Base-by-base conservation (phyloP, 495 filamentous ascomycete species). In the Penicilliopsis zonata region DNA sequence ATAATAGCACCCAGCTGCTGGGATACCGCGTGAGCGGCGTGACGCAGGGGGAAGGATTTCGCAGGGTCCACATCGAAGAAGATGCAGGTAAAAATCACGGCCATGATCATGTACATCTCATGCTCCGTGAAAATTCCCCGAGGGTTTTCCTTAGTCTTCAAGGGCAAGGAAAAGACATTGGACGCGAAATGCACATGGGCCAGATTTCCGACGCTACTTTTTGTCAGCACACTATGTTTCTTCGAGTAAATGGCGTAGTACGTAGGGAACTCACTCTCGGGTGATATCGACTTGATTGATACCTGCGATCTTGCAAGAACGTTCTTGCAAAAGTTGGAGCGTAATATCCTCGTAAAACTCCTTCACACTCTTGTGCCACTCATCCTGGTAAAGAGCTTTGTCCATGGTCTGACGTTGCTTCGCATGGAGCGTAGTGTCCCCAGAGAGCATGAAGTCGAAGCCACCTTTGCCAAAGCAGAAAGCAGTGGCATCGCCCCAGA, bases 111-210 rank as follows among this genome's bases (percentile, higher is more conserved):
- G 53, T 85, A 86, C 37, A 90, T 56, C 54, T 90, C 82, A 22
- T 87, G 72, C 42, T 82, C 79, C 5, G 74, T 81, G 57, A 85
- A 87, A 20, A 84, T 56, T 4, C 80, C 81, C 37, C 68, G 69
- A 8, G 74, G 65, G 44, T 77, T 73, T 17, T 76, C 69, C 37
- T 74, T 68, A 21, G 72, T 78, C 57, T 82, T 80, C 37, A 93
- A 57, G 0, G 84, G 78, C 2, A 93, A 63, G 14, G 72, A 72
- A 49, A 87, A 86, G 17, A 87, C 48, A 17, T 67, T 68, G 5
- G 84, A 67, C 2, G 72, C 80, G 31, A 90, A 87, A 44, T 80
- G 70, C 5, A 80, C 70, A 3, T 76, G 77, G 0, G 72, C 78
- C 4, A 84, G 41, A 43, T 86, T 87, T 28, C 76, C 80, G 16